Evolutionary conservation across 2,329 filamentous ascomycete species (phyloP).

Genomic region (Lasiodiplodia sp.): DNA sequence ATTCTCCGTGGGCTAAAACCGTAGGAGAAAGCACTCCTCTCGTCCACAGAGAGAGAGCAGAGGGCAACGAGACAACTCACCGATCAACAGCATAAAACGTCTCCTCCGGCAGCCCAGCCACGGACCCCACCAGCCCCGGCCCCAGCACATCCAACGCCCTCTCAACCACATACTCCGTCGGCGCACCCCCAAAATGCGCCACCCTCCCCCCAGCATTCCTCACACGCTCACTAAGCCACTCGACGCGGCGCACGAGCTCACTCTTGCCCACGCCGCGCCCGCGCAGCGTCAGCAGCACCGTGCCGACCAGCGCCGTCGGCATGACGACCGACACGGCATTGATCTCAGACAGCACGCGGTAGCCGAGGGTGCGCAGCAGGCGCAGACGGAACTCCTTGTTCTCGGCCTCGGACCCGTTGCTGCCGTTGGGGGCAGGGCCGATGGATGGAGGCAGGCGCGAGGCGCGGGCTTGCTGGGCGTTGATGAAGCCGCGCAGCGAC

Average conservation of each 20-base stretch:
- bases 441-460: slow-evolving; percentile 48
- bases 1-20: neutral
- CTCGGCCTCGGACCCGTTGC: neutral
- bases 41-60: neutral
- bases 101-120: slow-evolving; percentile 82
- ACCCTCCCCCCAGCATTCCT: slow-evolving; percentile 88
- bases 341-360: slow-evolving; percentile 91
- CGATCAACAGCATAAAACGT: slow-evolving; percentile 95
- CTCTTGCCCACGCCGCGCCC: slow-evolving; percentile 89
- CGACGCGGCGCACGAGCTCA: slow-evolving; percentile 84
- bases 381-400: slow-evolving; percentile 65
- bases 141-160: slow-evolving; percentile 91
- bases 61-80: slow-evolving; percentile 34
- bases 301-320: slow-evolving; percentile 96
- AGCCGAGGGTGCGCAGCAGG: slow-evolving; percentile 84
- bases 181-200: slow-evolving; percentile 85
- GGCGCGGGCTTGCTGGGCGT: slow-evolving; percentile 72
- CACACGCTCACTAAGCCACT: slow-evolving; percentile 87
- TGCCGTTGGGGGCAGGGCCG: slow-evolving; percentile 31
- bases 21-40: neutral
- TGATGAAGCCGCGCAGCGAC: slow-evolving; percentile 84
- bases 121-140: slow-evolving; percentile 81
- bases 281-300: slow-evolving; percentile 86
- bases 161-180: slow-evolving; percentile 83
- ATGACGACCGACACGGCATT: slow-evolving; percentile 97